Percentiles rank a stretch among this genome's conserved stretches.
These are phyloP conservation scores for Pichia sp. DNA, from an alignment of 1,139 yeast species.

Conservation along the genomic window DNA sequence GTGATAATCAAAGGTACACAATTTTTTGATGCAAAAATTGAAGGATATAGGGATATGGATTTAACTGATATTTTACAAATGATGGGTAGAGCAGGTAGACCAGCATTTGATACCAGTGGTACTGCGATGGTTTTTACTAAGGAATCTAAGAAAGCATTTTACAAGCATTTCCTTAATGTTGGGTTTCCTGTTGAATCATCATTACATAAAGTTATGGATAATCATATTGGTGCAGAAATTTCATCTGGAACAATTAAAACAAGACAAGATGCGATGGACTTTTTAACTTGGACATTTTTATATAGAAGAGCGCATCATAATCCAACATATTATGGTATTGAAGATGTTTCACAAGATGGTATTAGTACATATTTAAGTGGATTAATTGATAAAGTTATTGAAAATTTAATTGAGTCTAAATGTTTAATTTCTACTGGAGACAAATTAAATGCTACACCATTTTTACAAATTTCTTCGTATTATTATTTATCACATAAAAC, in stretches of 20 bases:
- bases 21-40: constrained; percentile 75
- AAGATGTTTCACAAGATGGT: constrained; percentile 60
- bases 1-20: constrained; percentile 94
- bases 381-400: constrained; percentile 65
- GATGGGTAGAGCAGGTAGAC: constrained; percentile 97
- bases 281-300: constrained; percentile 90
- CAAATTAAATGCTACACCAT: constrained; percentile 64
- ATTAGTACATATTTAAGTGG: constrained; percentile 65
- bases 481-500: constrained; percentile 93
- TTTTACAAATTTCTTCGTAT: constrained; percentile 78
- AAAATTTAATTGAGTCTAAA: constrained; percentile 61
- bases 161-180: constrained; percentile 87
- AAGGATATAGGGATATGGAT: constrained; percentile 81
- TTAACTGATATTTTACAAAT: constrained; percentile 85
- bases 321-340: constrained; percentile 91
- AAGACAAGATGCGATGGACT: constrained; percentile 87
- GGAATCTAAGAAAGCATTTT: constrained; percentile 85
- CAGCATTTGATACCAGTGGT: constrained; percentile 93
- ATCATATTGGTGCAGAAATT: constrained; percentile 96
- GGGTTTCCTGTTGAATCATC: constrained; percentile 99
- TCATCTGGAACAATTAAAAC: constrained; percentile 78
- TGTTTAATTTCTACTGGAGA: constrained; percentile 57
- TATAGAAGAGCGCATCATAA: constrained; percentile 92
- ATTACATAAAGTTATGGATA: constrained; percentile 83
- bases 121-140: constrained; percentile 92